A percentile compares a stretch with the other conserved stretches of the same genome.
These are phyloP conservation scores for Lumnitzera littorea DNA, from an alignment of 345 rosid species.

Conservation along the genomic window DNA sequence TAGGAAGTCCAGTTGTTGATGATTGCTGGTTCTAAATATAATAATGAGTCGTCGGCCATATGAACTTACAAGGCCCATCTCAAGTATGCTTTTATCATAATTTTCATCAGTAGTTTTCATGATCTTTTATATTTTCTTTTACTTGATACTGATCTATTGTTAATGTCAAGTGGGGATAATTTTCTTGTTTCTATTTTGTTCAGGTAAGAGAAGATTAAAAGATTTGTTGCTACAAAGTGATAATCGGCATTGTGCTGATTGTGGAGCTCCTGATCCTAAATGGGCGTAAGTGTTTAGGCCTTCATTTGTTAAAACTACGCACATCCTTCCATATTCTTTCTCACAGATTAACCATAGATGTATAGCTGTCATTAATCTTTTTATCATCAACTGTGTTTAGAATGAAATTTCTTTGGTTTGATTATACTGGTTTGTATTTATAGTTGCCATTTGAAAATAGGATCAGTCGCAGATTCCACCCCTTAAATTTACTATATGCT, in stretches of 20 bases:
- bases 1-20: constrained; percentile 25
- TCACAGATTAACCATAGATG: no score
- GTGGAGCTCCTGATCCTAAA: constrained; percentile 94
- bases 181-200: constrained; percentile 4
- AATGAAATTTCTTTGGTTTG: no score
- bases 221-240: constrained; percentile 63
- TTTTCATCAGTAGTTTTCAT: background rate
- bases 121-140: background rate
- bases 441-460: no score
- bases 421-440: no score
- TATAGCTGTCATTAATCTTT: no score
- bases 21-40: constrained; percentile 27
- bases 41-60: constrained; percentile 50
- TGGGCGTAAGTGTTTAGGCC: constrained; percentile 85
- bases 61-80: constrained; percentile 40
- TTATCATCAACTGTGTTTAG: no score
- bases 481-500: no score
- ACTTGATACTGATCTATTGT: background rate
- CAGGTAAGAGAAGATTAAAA: constrained; percentile 75
- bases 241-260: constrained; percentile 91
- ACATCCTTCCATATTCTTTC: background rate
- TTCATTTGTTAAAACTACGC: background rate
- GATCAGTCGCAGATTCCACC: no score
- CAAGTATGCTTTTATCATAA: constrained; percentile 32
- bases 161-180: background rate